phyloP scores from a whole-genome alignment of 306 rosid species.

The Hippophae rhamnoides region DNA sequence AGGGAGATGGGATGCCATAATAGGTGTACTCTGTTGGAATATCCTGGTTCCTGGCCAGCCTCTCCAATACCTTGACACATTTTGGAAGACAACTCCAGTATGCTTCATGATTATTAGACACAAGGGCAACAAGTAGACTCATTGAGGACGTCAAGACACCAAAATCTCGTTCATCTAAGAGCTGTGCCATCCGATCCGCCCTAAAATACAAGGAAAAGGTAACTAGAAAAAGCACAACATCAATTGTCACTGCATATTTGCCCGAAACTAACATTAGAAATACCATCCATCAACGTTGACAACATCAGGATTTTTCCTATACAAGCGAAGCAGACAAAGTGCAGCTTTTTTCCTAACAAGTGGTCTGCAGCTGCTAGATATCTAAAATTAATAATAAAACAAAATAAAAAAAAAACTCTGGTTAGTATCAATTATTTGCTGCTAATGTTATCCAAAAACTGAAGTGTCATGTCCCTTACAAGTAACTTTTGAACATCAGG shows the following conservation, averaged over 20 bases:
- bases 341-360: constrained; percentile 98
- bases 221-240: not conserved
- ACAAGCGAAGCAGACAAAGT: constrained; percentile 85
- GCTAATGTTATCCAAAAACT: constrained; percentile 5
- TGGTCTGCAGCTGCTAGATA: constrained; percentile 98
- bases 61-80: constrained; percentile 84
- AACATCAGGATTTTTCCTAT: constrained; percentile 97
- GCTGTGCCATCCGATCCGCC: constrained; percentile 99
- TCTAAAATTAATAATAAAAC: constrained; percentile 25
- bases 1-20: constrained; percentile 99
- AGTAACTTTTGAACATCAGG: constrained; percentile 94
- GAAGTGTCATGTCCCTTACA: constrained; percentile 42
- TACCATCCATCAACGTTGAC: constrained; percentile 99
- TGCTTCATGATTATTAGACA: constrained; percentile 75
- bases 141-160: constrained; percentile 96
- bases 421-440: constrained; percentile 24
- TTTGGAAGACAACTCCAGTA: constrained; percentile 99
- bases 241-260: not conserved
- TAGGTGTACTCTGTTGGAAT: constrained; percentile 96
- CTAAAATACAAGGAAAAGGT: constrained; percentile 30
- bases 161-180: constrained; percentile 95
- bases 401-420: constrained; percentile 11
- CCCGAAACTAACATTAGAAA: constrained; percentile 24
- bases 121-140: constrained; percentile 98
- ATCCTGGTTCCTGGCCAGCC: constrained; percentile 97